Base-by-base conservation (phyloP, 31 red algal species). In the Endocladia muricata region DNA sequence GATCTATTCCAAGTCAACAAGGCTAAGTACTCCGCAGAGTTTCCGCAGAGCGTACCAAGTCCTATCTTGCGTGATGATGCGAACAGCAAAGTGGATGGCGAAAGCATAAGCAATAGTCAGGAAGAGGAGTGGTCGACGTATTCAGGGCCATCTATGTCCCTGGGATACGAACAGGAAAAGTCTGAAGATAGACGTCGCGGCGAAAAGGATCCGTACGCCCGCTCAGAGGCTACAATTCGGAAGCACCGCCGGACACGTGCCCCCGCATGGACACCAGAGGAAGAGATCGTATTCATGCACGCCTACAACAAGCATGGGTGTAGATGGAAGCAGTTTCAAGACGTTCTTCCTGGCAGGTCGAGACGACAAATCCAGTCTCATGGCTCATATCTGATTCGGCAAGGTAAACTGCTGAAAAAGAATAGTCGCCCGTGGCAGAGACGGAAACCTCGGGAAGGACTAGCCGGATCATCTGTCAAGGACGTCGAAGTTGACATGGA, bases 311-410 rank as follows among this genome's bases (percentile, higher is more conserved):
- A 81, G 51, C 74, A 86, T 75, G 93, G 93, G 3, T 91, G 88
- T 75, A 72, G 75, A 58, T 96, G 93, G 93, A 91, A 96, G 58
- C 64, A 76, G 58, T 89, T 92, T 62, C 87, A 96, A 60, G 70
- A 84, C 17, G 78, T 66, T 3, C 54, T 96, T 31, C 93, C 93
- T 1, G 73, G 79, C 3, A 77, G 90, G n/a, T 88, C 86, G 9
- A 82, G 93, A 48, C 83, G 90, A 60, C 93, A 96, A 75, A 91
- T 96, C 38, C 93, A 96, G 38, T 91, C 88, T 37, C 93, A 96
- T 55, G 93, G 93, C 19, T 84, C 93, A 23, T 96, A 96, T 76
- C 70, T 96, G 56, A 90, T 96, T 44, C 81, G 88, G 28, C 84
- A 83, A 47, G 93, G 93, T 25, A 81, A 79, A 37, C 41, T 96